These are phyloP conservation scores for Cryphonectria japonica DNA, from an alignment of 2,329 filamentous ascomycete species.

Conservation along the genomic window DNA sequence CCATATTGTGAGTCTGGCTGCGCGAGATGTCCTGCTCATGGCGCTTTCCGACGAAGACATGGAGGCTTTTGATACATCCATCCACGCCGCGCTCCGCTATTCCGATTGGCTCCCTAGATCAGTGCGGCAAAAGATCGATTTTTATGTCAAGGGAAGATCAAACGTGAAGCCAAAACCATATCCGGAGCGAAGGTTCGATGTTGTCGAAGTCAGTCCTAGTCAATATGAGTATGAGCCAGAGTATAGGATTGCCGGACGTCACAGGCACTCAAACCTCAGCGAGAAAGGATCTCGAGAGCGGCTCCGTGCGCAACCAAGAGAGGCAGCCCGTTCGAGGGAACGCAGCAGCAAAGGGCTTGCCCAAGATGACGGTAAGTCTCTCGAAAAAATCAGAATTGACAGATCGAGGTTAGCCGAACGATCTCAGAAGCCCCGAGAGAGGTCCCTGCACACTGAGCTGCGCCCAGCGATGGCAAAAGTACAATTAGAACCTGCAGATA, in stretches of 20 bases:
- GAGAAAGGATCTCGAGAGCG: not conserved
- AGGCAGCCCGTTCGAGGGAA: not conserved
- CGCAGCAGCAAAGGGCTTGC: not conserved
- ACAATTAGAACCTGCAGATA: not conserved
- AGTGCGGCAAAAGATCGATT: not conserved
- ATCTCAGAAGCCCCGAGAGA: not conserved
- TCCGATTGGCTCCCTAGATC: not conserved
- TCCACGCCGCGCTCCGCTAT: not conserved
- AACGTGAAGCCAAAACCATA: not conserved
- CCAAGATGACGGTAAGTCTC: no score
- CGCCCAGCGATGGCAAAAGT: no score
- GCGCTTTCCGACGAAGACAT: conserved; percentile 2
- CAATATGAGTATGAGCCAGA: not conserved
- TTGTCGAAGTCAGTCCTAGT: no score
- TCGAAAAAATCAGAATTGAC: not conserved
- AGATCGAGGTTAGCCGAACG: not conserved
- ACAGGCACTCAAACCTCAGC: not conserved
- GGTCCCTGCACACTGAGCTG: no score
- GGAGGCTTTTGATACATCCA: not conserved
- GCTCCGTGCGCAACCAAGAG: not conserved
- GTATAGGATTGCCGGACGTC: not conserved
- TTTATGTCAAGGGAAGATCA: not conserved
- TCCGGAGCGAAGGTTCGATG: no score
- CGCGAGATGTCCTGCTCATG: conserved; percentile 3
- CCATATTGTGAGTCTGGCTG: not conserved